Base-by-base conservation (phyloP, 768 basidiomycete genomes). In the Pulveroboletus sp. region DNA sequence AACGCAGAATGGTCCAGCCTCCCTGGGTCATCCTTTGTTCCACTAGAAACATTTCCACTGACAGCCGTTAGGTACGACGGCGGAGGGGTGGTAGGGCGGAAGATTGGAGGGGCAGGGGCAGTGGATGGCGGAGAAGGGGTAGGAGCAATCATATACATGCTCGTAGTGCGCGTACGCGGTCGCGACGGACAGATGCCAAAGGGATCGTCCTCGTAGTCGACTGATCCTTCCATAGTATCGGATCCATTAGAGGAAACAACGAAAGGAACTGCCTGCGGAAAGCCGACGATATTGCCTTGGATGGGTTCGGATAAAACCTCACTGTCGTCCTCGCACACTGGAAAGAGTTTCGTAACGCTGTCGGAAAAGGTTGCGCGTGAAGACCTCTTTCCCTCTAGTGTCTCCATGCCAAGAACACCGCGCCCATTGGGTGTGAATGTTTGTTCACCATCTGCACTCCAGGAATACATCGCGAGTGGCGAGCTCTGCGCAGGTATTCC, bases 401-500 rank as follows among this genome's bases (percentile, higher is more conserved):
- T 56, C 33, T 59, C 59, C 40, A 31, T 50, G 37, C 14, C 40
- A 40, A 67, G 51, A 19, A 45, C 50, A 46, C 58, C 58, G 43
- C 59, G 47, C 45, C 52, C 60, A 41, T 50, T 41, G 2, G 44
- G 45, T 13, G 47, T 50, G 24, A 50, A 50, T 35, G 56, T 60
- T 21, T 64, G 69, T 32, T 57, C 63, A n/a, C 73, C 73, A n/a
- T 72, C 69, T 2, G 65, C 63, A 24, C 67, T 62, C 71, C 76
- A 75, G 24, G 60, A 60, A 42, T 61, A 60, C 45, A 58, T 60
- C 5, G 72, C 72, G 20, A 86, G 72, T 2, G 76, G 77, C 14
- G 82, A 84, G 47, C 75, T 75, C 20, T 60, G 69, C 52, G 72
- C 64, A 0, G 84, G 82, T 38, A 68, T 70, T 11, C 77, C 73